phyloP scores from a whole-genome alignment of 2,329 filamentous ascomycete species.

The Parascedosporium putredinis region DNA sequence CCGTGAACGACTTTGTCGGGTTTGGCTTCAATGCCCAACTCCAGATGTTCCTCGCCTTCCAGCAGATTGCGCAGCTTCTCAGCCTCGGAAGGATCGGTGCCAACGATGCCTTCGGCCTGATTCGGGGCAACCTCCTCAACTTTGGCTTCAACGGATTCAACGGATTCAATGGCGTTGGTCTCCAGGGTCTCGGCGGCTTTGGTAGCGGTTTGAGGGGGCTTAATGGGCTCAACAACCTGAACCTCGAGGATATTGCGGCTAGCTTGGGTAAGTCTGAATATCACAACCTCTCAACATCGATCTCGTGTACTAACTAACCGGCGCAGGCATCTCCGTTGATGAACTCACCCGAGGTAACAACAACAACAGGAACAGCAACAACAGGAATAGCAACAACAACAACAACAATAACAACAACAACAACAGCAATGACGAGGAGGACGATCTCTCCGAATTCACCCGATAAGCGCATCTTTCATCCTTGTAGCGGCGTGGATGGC shows the following conservation, averaged over 20 bases:
- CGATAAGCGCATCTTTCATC: background rate
- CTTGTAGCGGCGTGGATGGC: too few species aligned
- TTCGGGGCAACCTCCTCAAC: conserved; percentile 10
- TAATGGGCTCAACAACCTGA: background rate
- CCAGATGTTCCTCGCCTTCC: conserved; percentile 13
- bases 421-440: background rate
- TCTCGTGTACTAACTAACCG: too few species aligned
- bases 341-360: background rate
- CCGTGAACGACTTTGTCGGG: conserved; percentile 16
- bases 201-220: background rate
- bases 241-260: background rate
- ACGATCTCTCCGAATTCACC: background rate
- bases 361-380: background rate
- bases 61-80: conserved; percentile 13
- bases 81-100: conserved; percentile 10
- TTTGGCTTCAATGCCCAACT: conserved; percentile 19
- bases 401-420: background rate
- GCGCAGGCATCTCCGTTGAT: background rate
- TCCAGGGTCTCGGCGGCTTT: conserved; percentile 4
- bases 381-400: background rate
- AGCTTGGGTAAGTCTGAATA: background rate
- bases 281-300: too few species aligned
- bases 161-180: too few species aligned
- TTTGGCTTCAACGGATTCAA: conserved; percentile 7
- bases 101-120: conserved; percentile 4